Conservation (phyloP, 148 eudicot genomes). For the Cornus kousa region DNA sequence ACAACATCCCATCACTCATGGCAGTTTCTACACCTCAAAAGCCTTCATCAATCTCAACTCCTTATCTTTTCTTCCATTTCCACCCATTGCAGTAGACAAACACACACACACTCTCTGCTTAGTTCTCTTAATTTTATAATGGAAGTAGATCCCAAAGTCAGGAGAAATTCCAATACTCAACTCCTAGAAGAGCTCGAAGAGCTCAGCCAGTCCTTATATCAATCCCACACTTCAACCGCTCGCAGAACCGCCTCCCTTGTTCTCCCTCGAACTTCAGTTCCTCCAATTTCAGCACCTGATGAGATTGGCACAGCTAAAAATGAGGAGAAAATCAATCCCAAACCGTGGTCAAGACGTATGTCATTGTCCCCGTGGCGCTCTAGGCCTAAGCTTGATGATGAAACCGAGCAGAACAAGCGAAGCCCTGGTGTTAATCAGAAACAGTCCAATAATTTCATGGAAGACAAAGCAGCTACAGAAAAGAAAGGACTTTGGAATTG, state of each 20-base stretch:
- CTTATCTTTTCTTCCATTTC: constrained; percentile 1
- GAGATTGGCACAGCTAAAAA: constrained; percentile 16
- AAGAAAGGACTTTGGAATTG: constrained; percentile 93
- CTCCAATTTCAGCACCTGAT: constrained; percentile 45
- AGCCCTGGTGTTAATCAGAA: constrained; percentile 17
- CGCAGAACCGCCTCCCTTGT: constrained; percentile 78
- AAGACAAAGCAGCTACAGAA: constrained; percentile 26
- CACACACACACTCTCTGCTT: neutral
- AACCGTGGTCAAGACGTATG: constrained; percentile 68
- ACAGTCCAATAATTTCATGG: constrained; percentile 24
- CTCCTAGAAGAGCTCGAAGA: constrained; percentile 79
- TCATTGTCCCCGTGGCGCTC: constrained; percentile 91
- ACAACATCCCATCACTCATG: constrained; percentile 29
- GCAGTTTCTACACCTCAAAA: constrained; percentile 49
- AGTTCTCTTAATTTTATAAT: constrained; percentile 8
- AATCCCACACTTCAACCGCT: constrained; percentile 42
- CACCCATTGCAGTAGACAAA: neutral
- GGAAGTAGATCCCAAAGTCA: constrained; percentile 31
- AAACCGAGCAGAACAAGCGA: constrained; percentile 16
- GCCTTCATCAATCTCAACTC: neutral
- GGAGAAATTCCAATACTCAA: constrained; percentile 59
- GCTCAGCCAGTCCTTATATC: constrained; percentile 69
- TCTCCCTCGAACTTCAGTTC: constrained; percentile 60
- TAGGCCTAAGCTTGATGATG: constrained; percentile 45
- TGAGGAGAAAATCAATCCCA: constrained; percentile 36